A percentile compares a stretch with the other conserved stretches of the same genome.
Evolutionary conservation across 345 rosid species (phyloP).

Genomic region (Theobroma cacao): DNA sequence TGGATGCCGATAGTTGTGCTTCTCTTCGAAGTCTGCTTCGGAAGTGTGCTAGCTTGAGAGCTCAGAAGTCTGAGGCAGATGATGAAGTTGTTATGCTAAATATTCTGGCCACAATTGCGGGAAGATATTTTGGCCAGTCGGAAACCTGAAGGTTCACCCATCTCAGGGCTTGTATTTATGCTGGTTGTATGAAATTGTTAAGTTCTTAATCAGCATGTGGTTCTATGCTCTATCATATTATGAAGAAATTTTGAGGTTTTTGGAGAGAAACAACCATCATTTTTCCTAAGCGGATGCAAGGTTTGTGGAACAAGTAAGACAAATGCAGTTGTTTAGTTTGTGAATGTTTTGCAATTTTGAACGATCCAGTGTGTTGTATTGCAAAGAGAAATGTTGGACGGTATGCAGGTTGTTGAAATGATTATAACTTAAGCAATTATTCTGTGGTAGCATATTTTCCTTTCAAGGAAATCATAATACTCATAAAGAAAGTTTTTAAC

Average conservation of each 20-base stretch:
- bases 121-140: slow-evolving; percentile 76
- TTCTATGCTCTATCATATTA: neutral
- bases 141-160: slow-evolving; percentile 26
- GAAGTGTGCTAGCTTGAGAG: slow-evolving; percentile 74
- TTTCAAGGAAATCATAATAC: too few relatives aligned
- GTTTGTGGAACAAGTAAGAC: neutral
- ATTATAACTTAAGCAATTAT: too few relatives aligned
- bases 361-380: neutral
- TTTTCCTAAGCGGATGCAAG: neutral
- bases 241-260: neutral
- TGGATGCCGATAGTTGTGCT: slow-evolving; percentile 68
- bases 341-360: neutral
- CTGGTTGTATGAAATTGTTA: neutral
- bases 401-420: too few relatives aligned
- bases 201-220: neutral
- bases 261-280: too few relatives aligned
- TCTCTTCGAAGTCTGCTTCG: slow-evolving; percentile 62
- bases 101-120: slow-evolving; percentile 71
- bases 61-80: slow-evolving; percentile 53
- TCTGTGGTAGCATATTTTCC: too few relatives aligned
- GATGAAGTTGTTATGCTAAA: slow-evolving; percentile 76
- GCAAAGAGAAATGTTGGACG: neutral
- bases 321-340: neutral
- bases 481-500: too few relatives aligned
- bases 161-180: neutral